phyloP scores from a whole-genome alignment of 129 eudicot species.

The Lactuca saligna region DNA sequence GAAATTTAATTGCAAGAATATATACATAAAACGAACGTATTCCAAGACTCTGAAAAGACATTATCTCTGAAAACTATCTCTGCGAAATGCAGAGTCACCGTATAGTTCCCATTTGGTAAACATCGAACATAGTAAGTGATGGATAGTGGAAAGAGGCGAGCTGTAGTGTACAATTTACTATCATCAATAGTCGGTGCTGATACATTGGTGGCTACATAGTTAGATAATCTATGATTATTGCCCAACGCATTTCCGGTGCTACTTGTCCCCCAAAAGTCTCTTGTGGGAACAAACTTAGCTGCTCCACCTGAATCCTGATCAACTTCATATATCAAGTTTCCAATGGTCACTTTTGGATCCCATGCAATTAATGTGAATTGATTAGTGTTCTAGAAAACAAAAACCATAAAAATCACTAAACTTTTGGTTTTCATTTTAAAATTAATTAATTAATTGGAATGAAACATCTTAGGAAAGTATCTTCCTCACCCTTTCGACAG shows the following conservation, averaged over 20 bases:
- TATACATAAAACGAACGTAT: conserved; percentile 63
- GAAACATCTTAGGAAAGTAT: too few species aligned
- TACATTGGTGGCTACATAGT: conserved; percentile 20
- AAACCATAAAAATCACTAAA: not conserved
- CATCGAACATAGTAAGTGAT: too few species aligned
- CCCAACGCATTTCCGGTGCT: conserved; percentile 43
- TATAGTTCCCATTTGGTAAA: too few species aligned
- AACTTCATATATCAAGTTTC: conserved; percentile 33
- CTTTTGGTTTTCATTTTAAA: too few species aligned
- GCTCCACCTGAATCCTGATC: conserved; percentile 37
- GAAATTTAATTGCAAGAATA: not conserved
- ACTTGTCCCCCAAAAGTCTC: conserved; percentile 51
- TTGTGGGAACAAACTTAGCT: not conserved
- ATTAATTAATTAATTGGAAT: too few species aligned
- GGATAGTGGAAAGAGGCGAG: conserved; percentile 53
- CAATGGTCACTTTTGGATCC: conserved; percentile 26
- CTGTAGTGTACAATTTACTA: conserved; percentile 45
- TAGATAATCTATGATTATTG: not conserved
- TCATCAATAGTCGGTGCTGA: conserved; percentile 43
- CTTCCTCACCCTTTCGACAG: conserved; percentile 29
- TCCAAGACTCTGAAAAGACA: conserved; percentile 56
- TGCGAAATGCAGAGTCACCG: too few species aligned
- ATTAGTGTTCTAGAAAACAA: conserved; percentile 31
- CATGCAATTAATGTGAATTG: conserved; percentile 56
- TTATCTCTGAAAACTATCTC: not conserved